These are phyloP conservation scores for Arabidopsis lyrata DNA, from an alignment of 441 rosid genomes.

Conservation along the genomic window DNA sequence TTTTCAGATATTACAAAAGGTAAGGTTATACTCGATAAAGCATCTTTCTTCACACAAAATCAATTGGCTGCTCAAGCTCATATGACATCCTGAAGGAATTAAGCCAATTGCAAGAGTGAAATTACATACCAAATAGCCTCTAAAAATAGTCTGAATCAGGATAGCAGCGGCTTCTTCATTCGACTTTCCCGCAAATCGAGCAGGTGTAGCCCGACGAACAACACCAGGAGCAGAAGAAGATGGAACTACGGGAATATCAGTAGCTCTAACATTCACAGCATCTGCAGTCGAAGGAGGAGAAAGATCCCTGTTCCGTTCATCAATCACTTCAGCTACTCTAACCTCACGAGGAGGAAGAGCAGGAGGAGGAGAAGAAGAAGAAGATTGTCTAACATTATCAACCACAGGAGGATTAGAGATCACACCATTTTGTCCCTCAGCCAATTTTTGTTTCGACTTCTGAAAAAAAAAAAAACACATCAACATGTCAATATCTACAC, in stretches of 20 bases:
- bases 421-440: slow-evolving; percentile 56
- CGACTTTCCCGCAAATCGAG: slow-evolving; percentile 66
- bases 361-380: slow-evolving; percentile 49
- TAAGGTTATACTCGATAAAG: slow-evolving; percentile 2
- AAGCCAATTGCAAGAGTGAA: background rate
- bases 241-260: slow-evolving; percentile 43
- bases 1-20: slow-evolving; percentile 23
- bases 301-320: slow-evolving; percentile 49
- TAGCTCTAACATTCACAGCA: slow-evolving; percentile 41
- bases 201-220: slow-evolving; percentile 44
- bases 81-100: background rate
- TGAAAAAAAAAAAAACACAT: slow-evolving; percentile 38
- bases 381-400: slow-evolving; percentile 46
- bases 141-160: slow-evolving; percentile 85
- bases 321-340: slow-evolving; percentile 53
- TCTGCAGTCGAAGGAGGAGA: slow-evolving; percentile 51
- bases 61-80: background rate
- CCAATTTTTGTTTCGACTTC: slow-evolving; percentile 71
- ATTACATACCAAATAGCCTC: slow-evolving; percentile 72
- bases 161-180: slow-evolving; percentile 83
- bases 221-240: slow-evolving; percentile 54
- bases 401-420: slow-evolving; percentile 48
- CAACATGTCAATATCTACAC: slow-evolving; percentile 6
- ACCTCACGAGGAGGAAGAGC: slow-evolving; percentile 58
- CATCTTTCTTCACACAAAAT: background rate